phyloP scores from a whole-genome alignment of 768 basidiomycete genomes.

The Tulasnella sp. region DNA sequence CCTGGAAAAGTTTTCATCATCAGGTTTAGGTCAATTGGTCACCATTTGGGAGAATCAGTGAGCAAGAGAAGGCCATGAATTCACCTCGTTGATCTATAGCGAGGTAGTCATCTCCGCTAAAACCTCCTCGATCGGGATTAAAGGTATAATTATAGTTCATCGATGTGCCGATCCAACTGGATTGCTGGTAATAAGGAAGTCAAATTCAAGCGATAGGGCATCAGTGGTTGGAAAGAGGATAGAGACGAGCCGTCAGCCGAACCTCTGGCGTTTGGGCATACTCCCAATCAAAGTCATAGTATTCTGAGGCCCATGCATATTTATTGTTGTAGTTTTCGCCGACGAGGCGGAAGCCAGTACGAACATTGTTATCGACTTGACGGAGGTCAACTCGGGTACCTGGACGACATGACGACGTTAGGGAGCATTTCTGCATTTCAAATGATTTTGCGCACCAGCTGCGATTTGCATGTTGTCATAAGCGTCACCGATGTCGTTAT shows the following conservation, averaged over 20 bases:
- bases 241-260: no score
- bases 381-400: conserved; percentile 35
- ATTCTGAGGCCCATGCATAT: conserved; percentile 44
- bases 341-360: conserved; percentile 43
- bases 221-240: conserved; percentile 14
- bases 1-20: no score
- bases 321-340: conserved; percentile 36
- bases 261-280: conserved; percentile 52
- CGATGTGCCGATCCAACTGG: conserved; percentile 11
- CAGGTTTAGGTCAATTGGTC: no score
- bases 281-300: conserved; percentile 42
- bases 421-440: background rate
- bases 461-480: background rate
- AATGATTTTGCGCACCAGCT: background rate
- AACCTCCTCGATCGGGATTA: conserved; percentile 42
- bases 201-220: no score
- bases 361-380: conserved; percentile 44
- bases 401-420: conserved; percentile 21
- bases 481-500: background rate
- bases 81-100: conserved; percentile 47
- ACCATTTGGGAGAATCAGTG: no score
- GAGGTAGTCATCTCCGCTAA: conserved; percentile 42
- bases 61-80: background rate
- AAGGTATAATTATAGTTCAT: conserved; percentile 53
- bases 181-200: conserved; percentile 24